A percentile compares a stretch with the other conserved stretches of the same genome.
Evolutionary conservation across 1,284 basidiomycete genomes (phyloP).

Genomic region (Cryptococcus neoformans): DNA sequence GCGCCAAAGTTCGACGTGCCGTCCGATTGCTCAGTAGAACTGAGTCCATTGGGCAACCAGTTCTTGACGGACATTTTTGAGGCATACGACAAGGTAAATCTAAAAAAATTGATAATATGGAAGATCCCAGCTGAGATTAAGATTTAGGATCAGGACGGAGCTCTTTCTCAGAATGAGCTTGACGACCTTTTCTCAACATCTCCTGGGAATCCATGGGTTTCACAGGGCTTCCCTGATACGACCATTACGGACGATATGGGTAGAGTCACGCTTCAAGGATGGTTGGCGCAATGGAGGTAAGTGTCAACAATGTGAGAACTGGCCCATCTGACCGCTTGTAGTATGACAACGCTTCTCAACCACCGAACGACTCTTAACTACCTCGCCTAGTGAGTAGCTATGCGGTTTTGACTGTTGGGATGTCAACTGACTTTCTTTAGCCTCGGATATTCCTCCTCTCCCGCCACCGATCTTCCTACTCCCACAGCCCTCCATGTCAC

Average conservation of each 20-base stretch:
- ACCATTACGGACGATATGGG: conserved; percentile 87
- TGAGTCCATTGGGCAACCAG: conserved; percentile 88
- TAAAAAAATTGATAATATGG: conserved; percentile 3
- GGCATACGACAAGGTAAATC: conserved; percentile 72
- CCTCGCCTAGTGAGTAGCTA: conserved; percentile 70
- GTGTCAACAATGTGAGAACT: conserved; percentile 10
- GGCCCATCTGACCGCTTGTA: too few relatives aligned
- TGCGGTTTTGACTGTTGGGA: neutral
- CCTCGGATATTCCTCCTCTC: conserved; percentile 50
- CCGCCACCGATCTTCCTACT: conserved; percentile 50
- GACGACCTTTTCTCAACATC: conserved; percentile 89
- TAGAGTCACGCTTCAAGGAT: conserved; percentile 90
- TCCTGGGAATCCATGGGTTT: conserved; percentile 88
- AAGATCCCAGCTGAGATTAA: neutral
- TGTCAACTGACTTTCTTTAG: conserved; percentile 9
- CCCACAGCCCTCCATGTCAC: conserved; percentile 79
- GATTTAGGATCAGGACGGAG: conserved; percentile 81
- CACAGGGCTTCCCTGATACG: conserved; percentile 81
- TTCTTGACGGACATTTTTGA: conserved; percentile 98
- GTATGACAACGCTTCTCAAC: conserved; percentile 95
- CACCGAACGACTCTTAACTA: conserved; percentile 89
- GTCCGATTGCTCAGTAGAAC: conserved; percentile 88
- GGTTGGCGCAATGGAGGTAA: conserved; percentile 98
- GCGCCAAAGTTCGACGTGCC: conserved; percentile 79
- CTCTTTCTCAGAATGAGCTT: conserved; percentile 79